Evolutionary conservation across 306 rosid genomes (phyloP), one percentile per base, ranked within the genome.

Genomic region (Lathyrus tuberosus): DNA sequence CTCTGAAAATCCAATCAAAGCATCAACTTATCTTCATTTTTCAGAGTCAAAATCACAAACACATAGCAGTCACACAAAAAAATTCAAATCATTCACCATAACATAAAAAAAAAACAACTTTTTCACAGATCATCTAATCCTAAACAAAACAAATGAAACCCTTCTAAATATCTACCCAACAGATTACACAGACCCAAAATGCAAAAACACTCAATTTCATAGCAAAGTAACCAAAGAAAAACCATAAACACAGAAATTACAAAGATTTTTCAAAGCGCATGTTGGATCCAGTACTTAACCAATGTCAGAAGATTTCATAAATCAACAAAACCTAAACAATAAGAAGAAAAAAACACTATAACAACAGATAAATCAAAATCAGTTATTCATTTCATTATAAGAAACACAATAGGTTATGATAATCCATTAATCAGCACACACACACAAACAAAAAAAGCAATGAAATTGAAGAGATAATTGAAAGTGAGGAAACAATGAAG

Each of bases 401-500:
- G 73, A 24, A 70, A 70, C 51, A 51, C 65, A 62, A 42, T 17
- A 70, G 69, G 74, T 24, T 24, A 67, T 10, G 43, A 60, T 49
- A 46, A 54, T 26, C 30, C 30, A 26, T 26, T 3, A 26, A 26
- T 26, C 30, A 26, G 73, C 40, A 67, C 38, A 20, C 71, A 73
- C n/a, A 49, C 57, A 47, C 13, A 48, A 58, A 3, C 4, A 30
- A 13, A 12, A 18, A 22, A 6, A 33, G 13, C 49, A 51, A 47
- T 20, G 66, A 16, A 35, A 83, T 17, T 67, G 17, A n/a, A 31
- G 1, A 52, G 31, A 69, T 43, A 44, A 35, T 14, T 62, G 72
- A 76, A 62, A 66, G 33, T 67, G 65, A 67, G 47, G 60, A 64
- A 70, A 56, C 37, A 62, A 74, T 62, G 71, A 74, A 69, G 80